Evolutionary conservation across 179 eudicot species (phyloP).

Genomic region (Patellifolia procumbens): DNA sequence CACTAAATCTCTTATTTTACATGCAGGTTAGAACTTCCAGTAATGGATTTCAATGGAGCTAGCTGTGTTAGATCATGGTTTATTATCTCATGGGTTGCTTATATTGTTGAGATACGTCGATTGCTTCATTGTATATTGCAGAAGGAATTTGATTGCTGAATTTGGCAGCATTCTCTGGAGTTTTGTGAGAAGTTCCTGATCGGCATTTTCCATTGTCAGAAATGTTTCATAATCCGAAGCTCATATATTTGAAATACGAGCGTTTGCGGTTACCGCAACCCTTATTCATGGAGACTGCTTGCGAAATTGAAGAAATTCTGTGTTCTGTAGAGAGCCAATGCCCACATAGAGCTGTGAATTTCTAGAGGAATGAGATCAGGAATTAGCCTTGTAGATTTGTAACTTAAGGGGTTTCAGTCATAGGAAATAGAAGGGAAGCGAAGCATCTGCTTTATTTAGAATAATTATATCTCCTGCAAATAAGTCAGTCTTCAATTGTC

Average conservation of each 20-base stretch:
- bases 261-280: constrained; percentile 8
- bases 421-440: constrained; percentile 30
- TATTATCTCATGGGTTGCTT: constrained; percentile 19
- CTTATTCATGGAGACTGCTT: constrained; percentile 8
- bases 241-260: constrained; percentile 18
- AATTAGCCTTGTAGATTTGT: constrained; percentile 36
- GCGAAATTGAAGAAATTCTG: constrained; percentile 13
- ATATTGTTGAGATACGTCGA: constrained; percentile 17
- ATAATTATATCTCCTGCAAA: constrained; percentile 21
- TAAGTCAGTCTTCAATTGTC: constrained; percentile 32
- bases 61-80: constrained; percentile 26
- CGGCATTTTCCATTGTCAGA: constrained; percentile 7
- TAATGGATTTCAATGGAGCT: constrained; percentile 20
- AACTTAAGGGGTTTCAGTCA: constrained; percentile 26
- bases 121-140: constrained; percentile 33
- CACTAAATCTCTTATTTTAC: background rate
- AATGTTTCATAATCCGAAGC: constrained; percentile 12
- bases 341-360: constrained; percentile 11
- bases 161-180: constrained; percentile 15
- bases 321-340: constrained; percentile 9
- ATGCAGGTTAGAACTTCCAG: constrained; percentile 18
- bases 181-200: constrained; percentile 14
- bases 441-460: constrained; percentile 12
- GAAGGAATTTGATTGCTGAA: constrained; percentile 20
- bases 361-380: constrained; percentile 10